Conservation (phyloP, 1,284 basidiomycete species). For the Phaffia rhodozyma region DNA sequence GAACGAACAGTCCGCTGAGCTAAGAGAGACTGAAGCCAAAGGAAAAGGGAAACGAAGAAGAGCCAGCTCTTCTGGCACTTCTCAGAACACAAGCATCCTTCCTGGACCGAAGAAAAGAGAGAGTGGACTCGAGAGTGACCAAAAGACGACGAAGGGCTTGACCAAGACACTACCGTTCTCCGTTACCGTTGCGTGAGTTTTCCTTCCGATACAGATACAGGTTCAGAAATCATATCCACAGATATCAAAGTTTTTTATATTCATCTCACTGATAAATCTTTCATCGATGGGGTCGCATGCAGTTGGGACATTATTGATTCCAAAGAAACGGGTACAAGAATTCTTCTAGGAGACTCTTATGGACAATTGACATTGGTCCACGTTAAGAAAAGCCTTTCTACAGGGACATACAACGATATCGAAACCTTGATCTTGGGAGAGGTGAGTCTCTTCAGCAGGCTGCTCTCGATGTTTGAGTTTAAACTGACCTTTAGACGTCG, state of each 20-base stretch:
- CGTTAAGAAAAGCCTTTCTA: slow-evolving; percentile 16
- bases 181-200: slow-evolving; percentile 10
- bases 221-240: too few species aligned
- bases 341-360: slow-evolving; percentile 16
- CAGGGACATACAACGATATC: slow-evolving; percentile 9
- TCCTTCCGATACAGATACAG: too few species aligned
- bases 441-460: slow-evolving; percentile 10
- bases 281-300: too few species aligned
- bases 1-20: too few species aligned
- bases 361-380: slow-evolving; percentile 18
- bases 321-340: not conserved
- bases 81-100: not conserved
- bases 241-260: too few species aligned
- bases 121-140: not conserved
- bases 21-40: not conserved
- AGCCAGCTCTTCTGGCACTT: not conserved
- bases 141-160: too few species aligned
- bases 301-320: slow-evolving; percentile 14
- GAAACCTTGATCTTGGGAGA: slow-evolving; percentile 13
- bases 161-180: slow-evolving; percentile 11
- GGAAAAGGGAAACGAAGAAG: not conserved
- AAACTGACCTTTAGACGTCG: not conserved
- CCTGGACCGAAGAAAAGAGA: not conserved
- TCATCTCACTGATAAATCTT: too few species aligned
- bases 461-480: not conserved